Conservation (phyloP, 1,284 basidiomycete genomes). For the Sporisorium scitamineum region DNA sequence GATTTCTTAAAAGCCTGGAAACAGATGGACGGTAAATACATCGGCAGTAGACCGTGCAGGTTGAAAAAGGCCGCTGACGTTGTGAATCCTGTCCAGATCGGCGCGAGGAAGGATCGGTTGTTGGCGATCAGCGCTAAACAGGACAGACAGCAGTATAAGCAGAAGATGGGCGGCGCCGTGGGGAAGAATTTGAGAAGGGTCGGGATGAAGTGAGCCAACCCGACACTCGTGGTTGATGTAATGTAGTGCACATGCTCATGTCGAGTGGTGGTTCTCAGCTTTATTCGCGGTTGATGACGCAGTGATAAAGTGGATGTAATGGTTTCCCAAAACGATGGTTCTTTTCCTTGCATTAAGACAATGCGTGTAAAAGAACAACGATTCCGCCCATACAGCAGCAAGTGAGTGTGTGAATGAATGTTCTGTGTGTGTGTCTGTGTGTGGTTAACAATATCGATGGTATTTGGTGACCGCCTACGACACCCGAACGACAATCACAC, state of each 20-base stretch:
- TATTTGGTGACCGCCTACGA: slow-evolving; percentile 23
- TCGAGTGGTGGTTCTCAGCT: too few species aligned
- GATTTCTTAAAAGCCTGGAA: slow-evolving; percentile 99
- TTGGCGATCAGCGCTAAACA: slow-evolving; percentile 61
- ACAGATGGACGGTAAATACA: slow-evolving; percentile 89
- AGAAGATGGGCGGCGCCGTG: slow-evolving; percentile 67
- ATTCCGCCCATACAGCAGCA: background rate
- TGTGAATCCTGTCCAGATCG: slow-evolving; percentile 61
- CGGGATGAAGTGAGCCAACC: slow-evolving; percentile 8
- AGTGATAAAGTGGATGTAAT: background rate
- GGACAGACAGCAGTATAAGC: slow-evolving; percentile 51
- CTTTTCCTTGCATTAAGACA: background rate
- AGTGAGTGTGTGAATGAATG: background rate
- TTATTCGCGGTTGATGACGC: too few species aligned
- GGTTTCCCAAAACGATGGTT: too few species aligned
- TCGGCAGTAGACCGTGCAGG: slow-evolving; percentile 64
- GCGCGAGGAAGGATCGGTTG: slow-evolving; percentile 64
- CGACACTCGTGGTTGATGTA: too few species aligned
- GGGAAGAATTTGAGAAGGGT: slow-evolving; percentile 56
- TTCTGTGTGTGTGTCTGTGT: background rate
- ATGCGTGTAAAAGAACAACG: background rate
- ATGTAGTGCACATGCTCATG: too few species aligned
- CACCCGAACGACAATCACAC: slow-evolving; percentile 61
- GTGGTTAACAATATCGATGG: background rate
- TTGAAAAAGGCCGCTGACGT: slow-evolving; percentile 66